Base-by-base conservation (phyloP, 2,329 filamentous ascomycete genomes). In the Piedraia hortae region DNA sequence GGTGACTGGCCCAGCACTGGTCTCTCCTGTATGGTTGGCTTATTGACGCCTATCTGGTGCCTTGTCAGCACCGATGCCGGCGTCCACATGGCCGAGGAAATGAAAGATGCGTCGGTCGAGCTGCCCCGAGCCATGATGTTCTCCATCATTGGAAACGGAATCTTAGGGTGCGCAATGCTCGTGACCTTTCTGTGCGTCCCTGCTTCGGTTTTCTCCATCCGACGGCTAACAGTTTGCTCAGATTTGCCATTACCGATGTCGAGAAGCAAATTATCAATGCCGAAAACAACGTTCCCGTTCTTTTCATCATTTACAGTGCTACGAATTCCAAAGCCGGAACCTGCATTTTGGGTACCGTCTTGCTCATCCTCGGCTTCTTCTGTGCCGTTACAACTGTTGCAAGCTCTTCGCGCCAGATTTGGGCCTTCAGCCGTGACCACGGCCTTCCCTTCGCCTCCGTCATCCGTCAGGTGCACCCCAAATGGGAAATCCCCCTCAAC, bases 31-130 rank as follows among this genome's bases (percentile, higher is more conserved):
- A 6, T 6, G 19, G 19, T 20, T 7, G 19, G 19, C 7, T 12
- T 20, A 7, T 15, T 27, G 6, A 24, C 21, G n/a, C 16, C 23
- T 8, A 12, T 27, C 14, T 27, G 21, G 10, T 23, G 25, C 18
- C 13, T 15, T 16, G 12, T 26, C 5, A 22, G 25, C 6, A 14
- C 24, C 9, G 25, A 26, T 12, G 18, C 14, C 20, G 22, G 21
- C 4, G 25, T 26, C 3, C 39, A 43, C 23, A 41, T 43, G 16
- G 31, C 36, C n/a, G 41, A 44, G 22, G 37, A 39, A 21, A 31
- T 34, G 14, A 24, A 31, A 15, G 30, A 39, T 23, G 36, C 37
- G 5, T 26, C 27, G 10, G 23, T 33, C 10, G 24, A 21, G 18
- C 30, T 39, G n/a, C 36, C 37, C 11, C 21, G 33, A 13, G 25